Evolutionary conservation across 169 alveolate genomes (phyloP).

Genomic region (Plasmodium sp.): DNA sequence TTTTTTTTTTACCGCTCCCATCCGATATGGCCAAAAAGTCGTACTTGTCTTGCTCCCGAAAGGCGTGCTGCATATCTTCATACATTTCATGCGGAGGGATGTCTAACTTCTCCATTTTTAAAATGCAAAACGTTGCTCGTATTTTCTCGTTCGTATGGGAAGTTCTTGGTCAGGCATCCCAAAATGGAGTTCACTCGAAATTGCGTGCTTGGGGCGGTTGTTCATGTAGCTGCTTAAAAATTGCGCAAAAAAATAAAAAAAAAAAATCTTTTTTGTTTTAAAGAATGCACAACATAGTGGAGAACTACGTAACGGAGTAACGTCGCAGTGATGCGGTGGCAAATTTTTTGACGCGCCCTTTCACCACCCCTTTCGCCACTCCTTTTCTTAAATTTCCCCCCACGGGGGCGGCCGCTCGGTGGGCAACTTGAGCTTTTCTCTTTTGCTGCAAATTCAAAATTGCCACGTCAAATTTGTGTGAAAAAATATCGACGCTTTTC

Average conservation of each 20-base stretch:
- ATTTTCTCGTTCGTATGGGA: neutral
- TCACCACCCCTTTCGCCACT: neutral
- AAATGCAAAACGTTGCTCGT: neutral
- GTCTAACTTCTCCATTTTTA: conserved; percentile 33
- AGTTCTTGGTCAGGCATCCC: neutral
- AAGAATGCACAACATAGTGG: neutral
- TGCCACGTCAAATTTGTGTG: neutral
- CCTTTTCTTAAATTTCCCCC: neutral
- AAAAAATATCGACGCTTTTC: neutral
- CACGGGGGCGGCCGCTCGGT: neutral
- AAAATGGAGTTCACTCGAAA: neutral
- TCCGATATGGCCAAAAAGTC: conserved; percentile 52
- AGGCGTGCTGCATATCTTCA: conserved; percentile 19
- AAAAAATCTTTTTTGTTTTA: neutral
- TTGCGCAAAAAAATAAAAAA: neutral
- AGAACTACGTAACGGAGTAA: neutral
- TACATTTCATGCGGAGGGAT: neutral
- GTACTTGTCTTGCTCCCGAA: conserved; percentile 23
- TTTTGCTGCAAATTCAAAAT: neutral
- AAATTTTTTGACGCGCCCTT: neutral
- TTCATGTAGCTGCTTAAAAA: neutral
- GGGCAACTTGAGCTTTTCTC: neutral
- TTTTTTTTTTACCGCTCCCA: conserved; percentile 22
- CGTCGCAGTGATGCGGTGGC: neutral
- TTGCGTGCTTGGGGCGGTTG: neutral